Evolutionary conservation across 768 basidiomycete genomes (phyloP), one percentile per base, ranked within the genome.

Genomic region (Scleroderma bovista): DNA sequence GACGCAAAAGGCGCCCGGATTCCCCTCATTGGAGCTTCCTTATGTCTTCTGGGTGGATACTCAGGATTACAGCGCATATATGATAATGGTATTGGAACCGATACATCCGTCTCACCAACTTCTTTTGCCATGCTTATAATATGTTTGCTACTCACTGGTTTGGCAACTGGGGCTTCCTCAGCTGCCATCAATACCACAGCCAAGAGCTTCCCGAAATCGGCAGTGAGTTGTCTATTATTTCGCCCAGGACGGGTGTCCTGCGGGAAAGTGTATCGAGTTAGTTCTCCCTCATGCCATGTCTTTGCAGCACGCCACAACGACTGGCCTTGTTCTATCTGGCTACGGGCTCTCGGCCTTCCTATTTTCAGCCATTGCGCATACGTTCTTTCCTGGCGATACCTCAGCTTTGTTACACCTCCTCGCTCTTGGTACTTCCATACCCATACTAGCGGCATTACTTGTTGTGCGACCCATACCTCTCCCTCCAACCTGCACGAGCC

Each of bases 331-430:
- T 31, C 71, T 91, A 15, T 87, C 88, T 3, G 88, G 88, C 16
- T 91, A 88, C 54, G 90, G 91, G 1, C 77, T 94, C 8, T 89
- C 88, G 4, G 91, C 91, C 0, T 93, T 93, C 72, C 71, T 88
- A 51, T 93, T 92, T 69, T 86, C 87, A 15, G 77, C 81, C 2
- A 69, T 92, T 42, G 80, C 88, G 0, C 83, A 83, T 52, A 57
- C 78, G 3, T 64, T 81, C 42, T 91, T 82, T 58, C 80, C 84
- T 0, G 88, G 86, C 0, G 76, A 90, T 57, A 87, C 87, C 0
- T 83, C 83, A 1, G 75, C 80, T 4, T 87, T 94, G 60, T 69
- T 94, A 1, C 73, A 84, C 0, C 66, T 90, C 3, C 76, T 94
- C 6, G 76, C 83, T 0, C 52, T 88, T 2, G 90, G 90, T 2